Evolutionary conservation across 1,284 basidiomycete genomes (phyloP), one percentile per base, ranked within the genome.

Genomic region (Peniophora sp.): DNA sequence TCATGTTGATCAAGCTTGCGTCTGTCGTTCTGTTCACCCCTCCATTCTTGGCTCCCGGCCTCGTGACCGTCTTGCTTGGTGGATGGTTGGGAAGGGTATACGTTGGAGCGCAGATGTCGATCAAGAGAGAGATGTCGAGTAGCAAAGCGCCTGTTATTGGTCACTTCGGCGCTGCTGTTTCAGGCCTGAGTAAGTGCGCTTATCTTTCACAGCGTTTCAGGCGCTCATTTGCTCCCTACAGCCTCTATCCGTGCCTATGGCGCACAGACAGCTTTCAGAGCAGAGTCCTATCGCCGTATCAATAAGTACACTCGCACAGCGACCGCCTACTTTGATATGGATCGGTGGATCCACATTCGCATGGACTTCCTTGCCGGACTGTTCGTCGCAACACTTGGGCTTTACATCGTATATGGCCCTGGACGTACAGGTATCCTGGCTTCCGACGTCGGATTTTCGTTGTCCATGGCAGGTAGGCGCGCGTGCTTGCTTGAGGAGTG

Each of bases 91-190:
- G 70, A 17, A 68, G 68, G 51, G 62, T 83, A 36, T 83, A 81
- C 58, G 85, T 90, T 58, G 79, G 79, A 58, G 81, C 82, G 15
- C 88, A 91, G 62, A 68, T 90, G 23, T 79, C 82, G 12, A 83
- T 89, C 44, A 91, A 90, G 60, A 74, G 83, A n/a, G 80, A 86
- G 60, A 82, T 82, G 81, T 80, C 76, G 37, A 86, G 85, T 63
- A 77, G 81, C 8, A 76, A 74, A 54, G 72, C 80, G 2, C 85
- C 85, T 0, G 76, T 89, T 9, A 72, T 86, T 52, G 81, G 79
- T 44, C 81, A 85, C 59, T 85, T 91, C 58, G 80, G 83, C 14
- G 78, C 83, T 23, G 78, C 83, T 0, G 74, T 88, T 36, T 64
- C 74, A 14, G 88, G 88, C 24, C 68, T 91, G 36, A 69, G 81